These are phyloP conservation scores for Coniochaeta sp. DNA, from an alignment of 2,329 filamentous ascomycete genomes.

Conservation along the genomic window DNA sequence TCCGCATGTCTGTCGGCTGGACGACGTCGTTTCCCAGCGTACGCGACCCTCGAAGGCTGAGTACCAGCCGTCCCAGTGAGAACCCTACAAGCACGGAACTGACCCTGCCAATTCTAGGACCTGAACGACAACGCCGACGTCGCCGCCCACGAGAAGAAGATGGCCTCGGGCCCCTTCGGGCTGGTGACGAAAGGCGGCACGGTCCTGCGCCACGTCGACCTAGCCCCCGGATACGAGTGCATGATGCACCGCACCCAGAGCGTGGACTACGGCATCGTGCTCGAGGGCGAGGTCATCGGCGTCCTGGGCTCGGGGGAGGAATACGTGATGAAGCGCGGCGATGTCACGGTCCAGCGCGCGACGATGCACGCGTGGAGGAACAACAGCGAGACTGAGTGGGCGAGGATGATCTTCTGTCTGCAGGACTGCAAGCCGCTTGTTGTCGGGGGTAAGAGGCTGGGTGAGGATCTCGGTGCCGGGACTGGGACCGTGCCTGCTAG, in stretches of 20 bases:
- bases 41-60: background rate
- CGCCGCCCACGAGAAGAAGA: constrained; percentile 8
- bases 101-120: background rate
- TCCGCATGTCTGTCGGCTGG: constrained; percentile 13
- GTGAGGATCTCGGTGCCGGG: constrained; percentile 9
- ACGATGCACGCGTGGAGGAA: constrained; percentile 50
- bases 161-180: constrained; percentile 8
- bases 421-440: constrained; percentile 23
- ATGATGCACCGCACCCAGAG: constrained; percentile 20
- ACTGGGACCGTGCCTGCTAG: constrained; percentile 7
- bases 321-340: constrained; percentile 9
- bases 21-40: constrained; percentile 11
- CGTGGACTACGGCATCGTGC: constrained; percentile 15
- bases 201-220: constrained; percentile 18
- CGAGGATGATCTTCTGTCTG: constrained; percentile 35
- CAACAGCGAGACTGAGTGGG: constrained; percentile 36
- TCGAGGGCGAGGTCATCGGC: constrained; percentile 10
- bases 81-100: background rate
- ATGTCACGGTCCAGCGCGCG: constrained; percentile 33
- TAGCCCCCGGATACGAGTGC: constrained; percentile 22
- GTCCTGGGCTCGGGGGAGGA: constrained; percentile 12
- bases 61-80: background rate
- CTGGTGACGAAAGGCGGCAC: constrained; percentile 13
- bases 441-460: constrained; percentile 8
- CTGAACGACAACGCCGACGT: constrained; percentile 12